Percentiles rank a stretch among this genome's conserved stretches.
Conservation (phyloP, 2,329 filamentous ascomycete species). For the Alternaria sp. region DNA sequence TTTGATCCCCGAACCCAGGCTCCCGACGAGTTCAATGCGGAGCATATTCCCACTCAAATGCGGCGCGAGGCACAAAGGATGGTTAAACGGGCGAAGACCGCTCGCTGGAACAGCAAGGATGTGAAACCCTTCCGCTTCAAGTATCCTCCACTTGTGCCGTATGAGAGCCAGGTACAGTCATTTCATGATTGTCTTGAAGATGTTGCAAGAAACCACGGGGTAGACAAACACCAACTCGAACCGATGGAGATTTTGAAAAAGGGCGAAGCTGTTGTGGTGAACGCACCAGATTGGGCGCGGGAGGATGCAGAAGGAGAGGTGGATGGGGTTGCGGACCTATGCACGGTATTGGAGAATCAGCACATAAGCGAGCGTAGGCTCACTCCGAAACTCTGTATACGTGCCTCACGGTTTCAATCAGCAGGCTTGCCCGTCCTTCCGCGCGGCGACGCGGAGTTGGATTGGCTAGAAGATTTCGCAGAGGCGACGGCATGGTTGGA, state of each 20-base stretch:
- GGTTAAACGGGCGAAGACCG: background rate
- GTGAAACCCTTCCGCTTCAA: conserved; percentile 2
- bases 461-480: conserved; percentile 7
- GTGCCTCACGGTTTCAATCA: background rate
- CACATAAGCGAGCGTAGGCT: background rate
- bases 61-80: background rate
- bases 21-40: background rate
- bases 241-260: background rate
- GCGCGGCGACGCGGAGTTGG: conserved; percentile 1
- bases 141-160: conserved; percentile 14
- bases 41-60: conserved; percentile 2
- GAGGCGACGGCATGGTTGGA: conserved; percentile 10
- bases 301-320: background rate
- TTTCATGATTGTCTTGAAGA: background rate
- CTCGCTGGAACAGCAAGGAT: background rate
- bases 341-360: background rate
- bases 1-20: conserved; percentile 6
- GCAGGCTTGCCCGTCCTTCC: background rate
- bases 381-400: background rate
- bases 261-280: background rate
- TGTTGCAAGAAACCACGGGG: too few species aligned
- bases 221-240: too few species aligned
- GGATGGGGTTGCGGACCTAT: background rate
- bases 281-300: background rate
- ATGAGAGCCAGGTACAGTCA: conserved; percentile 7